Evolutionary conservation across 1,284 basidiomycete species (phyloP), one percentile per base, ranked within the genome.

Genomic region (Pterula multifida): DNA sequence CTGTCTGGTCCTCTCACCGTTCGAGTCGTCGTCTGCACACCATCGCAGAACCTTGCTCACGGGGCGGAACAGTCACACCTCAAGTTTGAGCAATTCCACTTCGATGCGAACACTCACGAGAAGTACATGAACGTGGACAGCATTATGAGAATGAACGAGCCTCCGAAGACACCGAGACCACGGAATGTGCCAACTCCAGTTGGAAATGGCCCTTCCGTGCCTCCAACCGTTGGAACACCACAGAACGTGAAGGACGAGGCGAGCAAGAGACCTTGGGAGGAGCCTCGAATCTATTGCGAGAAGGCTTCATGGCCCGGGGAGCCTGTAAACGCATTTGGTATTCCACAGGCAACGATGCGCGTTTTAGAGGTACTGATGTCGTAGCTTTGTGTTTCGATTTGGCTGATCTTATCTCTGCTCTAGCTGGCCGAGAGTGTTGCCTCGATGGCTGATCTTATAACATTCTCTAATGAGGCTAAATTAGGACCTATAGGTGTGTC

Each of bases 321-420:
- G 59, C 86, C 86, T 3, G 82, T 89, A 49, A 89, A 88, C 58
- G 82, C 82, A 26, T 89, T 89, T 64, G 85, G 85, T 2, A 85
- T 89, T 49, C 85, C 85, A 1, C 85, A 89, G 60, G 84, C 85
- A 2, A 87, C 85, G 17, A 88, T 89, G 86, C 71, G 85, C 53
- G 87, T 85, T 70, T 67, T 89, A 26, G 85, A 89, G 73, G 82
- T 86, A 49, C 55, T 32, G 39, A 22, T 24, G 48, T 48, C 42
- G 28, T 15, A 22, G 52, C 4, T 12, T 23, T 52, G 54, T 53
- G 3, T 51, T 35, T 28, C 26, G 15, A 35, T 49, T 28, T 11
- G 35, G 46, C 32, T 9, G 39, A 28, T 47, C 47, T 45, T 36
- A 47, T 1, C 50, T 45, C 26, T 48, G 53, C 55, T 51, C 3